Percentiles rank a stretch among this genome's conserved stretches.
Evolutionary conservation across 345 rosid species (phyloP).

Genomic region (Diplotaxis tenuifolia): DNA sequence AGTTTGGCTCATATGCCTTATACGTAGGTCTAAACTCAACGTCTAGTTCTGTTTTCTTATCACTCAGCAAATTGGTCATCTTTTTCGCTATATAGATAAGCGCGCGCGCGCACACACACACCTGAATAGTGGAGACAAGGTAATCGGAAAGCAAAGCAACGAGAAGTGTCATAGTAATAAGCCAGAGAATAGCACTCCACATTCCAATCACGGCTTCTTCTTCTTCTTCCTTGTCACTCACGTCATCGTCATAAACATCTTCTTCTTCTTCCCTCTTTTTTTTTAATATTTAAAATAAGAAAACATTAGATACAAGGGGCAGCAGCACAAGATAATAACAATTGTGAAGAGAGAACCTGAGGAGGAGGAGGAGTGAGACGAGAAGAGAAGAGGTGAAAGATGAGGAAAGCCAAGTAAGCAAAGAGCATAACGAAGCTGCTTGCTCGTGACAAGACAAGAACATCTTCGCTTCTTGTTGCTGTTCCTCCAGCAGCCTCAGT

Average conservation of each 20-base stretch:
- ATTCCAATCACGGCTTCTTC: conserved; percentile 78
- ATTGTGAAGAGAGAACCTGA: conserved; percentile 14
- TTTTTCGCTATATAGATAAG: neutral
- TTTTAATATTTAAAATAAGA: neutral
- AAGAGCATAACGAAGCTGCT: conserved; percentile 83
- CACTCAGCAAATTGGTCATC: neutral
- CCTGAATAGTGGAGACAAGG: conserved; percentile 91
- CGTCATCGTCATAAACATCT: conserved; percentile 45
- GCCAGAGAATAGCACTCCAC: conserved; percentile 78
- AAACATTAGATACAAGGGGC: neutral
- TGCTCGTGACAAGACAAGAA: conserved; percentile 67
- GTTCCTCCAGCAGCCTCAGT: neutral
- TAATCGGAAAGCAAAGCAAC: conserved; percentile 83
- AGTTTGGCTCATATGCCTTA: neutral
- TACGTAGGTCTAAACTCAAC: neutral
- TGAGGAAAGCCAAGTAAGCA: conserved; percentile 68
- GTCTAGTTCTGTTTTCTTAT: neutral
- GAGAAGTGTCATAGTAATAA: conserved; percentile 68
- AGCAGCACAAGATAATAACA: neutral
- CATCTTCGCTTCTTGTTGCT: conserved; percentile 9
- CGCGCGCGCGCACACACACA: too few relatives aligned
- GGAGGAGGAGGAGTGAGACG: conserved; percentile 32
- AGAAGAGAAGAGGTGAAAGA: conserved; percentile 86
- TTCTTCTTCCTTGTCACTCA: conserved; percentile 57
- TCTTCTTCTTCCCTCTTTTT: conserved; percentile 40